Base-by-base conservation (phyloP, 2,329 filamentous ascomycete species). In the Colletotrichum filicis region DNA sequence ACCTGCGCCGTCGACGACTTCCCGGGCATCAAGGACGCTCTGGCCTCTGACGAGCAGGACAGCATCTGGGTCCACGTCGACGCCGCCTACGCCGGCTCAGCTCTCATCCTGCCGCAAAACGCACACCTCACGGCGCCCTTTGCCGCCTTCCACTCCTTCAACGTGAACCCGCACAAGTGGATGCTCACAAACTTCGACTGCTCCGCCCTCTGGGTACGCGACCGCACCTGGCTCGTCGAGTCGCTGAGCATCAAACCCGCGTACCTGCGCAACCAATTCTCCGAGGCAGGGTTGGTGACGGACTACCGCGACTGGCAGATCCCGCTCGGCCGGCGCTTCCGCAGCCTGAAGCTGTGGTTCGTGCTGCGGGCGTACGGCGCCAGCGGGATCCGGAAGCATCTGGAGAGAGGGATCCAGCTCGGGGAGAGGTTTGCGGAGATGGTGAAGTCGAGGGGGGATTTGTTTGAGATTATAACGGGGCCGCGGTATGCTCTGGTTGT, bases 241-340 rank as follows among this genome's bases (percentile, higher is more conserved):
- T 93, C 95, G 0, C 88, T 98, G 55, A 92, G 90, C 79, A 93
- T 97, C 80, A 92, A 92, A 19, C 94, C 94, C 0, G 89, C 92
- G 5, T 98, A 97, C 85, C 90, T 98, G 32, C 83, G 92, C 75
- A 98, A 98, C 83, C 85, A 90, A 4, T 95, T 92, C 84, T 94
- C 93, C 4, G 94, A 97, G 77, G 90, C 89, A 49, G 95, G 95
- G 0, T 88, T 96, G 2, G 96, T 98, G 1, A 98, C 95, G 28
- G 96, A 98, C 83, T 98, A 98, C 85, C 91, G 96, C 59, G 95
- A 98, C 86, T 98, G 96, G 96, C 95, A 98, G 84, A 97, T 98
- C 78, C 95, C 96, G 0, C 91, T 98, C 0, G 96, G 96, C 9
- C 88, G 96, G 3, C 89, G 96, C 19, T 98, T 98, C 88, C 90